Evolutionary conservation across 768 basidiomycete genomes (phyloP).

Genomic region (Lyophyllum semitale): DNA sequence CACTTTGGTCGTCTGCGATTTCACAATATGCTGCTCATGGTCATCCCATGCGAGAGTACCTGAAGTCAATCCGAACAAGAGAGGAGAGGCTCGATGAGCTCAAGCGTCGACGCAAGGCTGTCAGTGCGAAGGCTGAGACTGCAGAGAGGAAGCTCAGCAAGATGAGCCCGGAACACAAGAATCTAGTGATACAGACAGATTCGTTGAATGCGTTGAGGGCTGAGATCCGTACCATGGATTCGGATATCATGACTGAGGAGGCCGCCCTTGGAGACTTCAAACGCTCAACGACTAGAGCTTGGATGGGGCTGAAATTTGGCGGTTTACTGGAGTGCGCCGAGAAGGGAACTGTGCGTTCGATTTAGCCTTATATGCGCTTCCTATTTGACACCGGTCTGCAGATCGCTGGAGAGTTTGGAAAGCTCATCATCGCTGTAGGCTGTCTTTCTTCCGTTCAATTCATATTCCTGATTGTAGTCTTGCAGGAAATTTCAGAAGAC

Average conservation of each 20-base stretch:
- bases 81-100: slow-evolving; percentile 85
- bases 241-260: slow-evolving; percentile 83
- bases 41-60: slow-evolving; percentile 65
- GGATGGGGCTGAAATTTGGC: slow-evolving; percentile 86
- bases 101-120: slow-evolving; percentile 64
- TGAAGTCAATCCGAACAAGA: slow-evolving; percentile 81
- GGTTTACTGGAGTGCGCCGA: slow-evolving; percentile 83
- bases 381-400: slow-evolving; percentile 18
- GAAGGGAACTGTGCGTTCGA: slow-evolving; percentile 59
- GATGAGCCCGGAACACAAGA: slow-evolving; percentile 91
- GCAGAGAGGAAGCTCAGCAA: slow-evolving; percentile 89
- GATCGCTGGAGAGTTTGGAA: slow-evolving; percentile 60
- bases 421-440: slow-evolving; percentile 47
- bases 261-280: slow-evolving; percentile 83
- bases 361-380: background rate
- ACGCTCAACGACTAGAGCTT: slow-evolving; percentile 63
- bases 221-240: slow-evolving; percentile 77
- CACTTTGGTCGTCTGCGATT: slow-evolving; percentile 68
- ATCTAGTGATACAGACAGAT: slow-evolving; percentile 72
- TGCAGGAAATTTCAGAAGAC: slow-evolving; percentile 82
- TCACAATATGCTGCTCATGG: slow-evolving; percentile 72
- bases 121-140: slow-evolving; percentile 72
- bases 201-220: slow-evolving; percentile 67
- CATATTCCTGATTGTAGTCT: background rate
- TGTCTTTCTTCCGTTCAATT: background rate